Percentiles rank a stretch among this genome's conserved stretches.
Conservation (phyloP, 2,329 filamentous ascomycete genomes). For the Claviceps pusilla region DNA sequence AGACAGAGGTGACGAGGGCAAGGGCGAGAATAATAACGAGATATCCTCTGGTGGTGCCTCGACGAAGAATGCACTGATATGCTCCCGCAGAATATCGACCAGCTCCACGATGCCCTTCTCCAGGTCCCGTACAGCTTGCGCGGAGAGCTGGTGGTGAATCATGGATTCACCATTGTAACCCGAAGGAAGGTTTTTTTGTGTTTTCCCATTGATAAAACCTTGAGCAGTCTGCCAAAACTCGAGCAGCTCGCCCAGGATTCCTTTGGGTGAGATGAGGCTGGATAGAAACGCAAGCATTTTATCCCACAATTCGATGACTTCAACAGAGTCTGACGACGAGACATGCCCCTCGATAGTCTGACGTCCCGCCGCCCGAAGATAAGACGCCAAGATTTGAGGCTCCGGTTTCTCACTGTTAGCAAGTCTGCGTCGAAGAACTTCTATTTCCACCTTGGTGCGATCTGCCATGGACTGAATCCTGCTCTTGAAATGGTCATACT, state of each 20-base stretch:
- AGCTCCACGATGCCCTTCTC: conserved; percentile 68
- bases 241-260: conserved; percentile 74
- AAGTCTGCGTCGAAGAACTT: conserved; percentile 71
- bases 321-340: conserved; percentile 57
- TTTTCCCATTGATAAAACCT: conserved; percentile 75
- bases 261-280: conserved; percentile 60
- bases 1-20: conserved; percentile 51
- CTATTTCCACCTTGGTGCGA: conserved; percentile 79
- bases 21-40: conserved; percentile 69
- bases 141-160: conserved; percentile 64
- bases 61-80: conserved; percentile 66
- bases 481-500: conserved; percentile 76
- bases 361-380: conserved; percentile 59
- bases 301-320: conserved; percentile 86
- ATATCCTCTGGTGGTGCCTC: conserved; percentile 84
- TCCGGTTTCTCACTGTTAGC: conserved; percentile 59
- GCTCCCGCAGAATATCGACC: conserved; percentile 68
- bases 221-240: conserved; percentile 91
- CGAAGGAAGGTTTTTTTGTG: conserved; percentile 62
- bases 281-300: conserved; percentile 63
- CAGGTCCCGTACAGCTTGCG: conserved; percentile 54
- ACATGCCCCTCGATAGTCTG: conserved; percentile 47
- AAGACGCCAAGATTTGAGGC: conserved; percentile 52
- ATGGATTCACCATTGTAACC: conserved; percentile 72
- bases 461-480: conserved; percentile 72